phyloP scores from a whole-genome alignment of 371 early-diverging fungal genomes.

The Mortierella sp. region DNA sequence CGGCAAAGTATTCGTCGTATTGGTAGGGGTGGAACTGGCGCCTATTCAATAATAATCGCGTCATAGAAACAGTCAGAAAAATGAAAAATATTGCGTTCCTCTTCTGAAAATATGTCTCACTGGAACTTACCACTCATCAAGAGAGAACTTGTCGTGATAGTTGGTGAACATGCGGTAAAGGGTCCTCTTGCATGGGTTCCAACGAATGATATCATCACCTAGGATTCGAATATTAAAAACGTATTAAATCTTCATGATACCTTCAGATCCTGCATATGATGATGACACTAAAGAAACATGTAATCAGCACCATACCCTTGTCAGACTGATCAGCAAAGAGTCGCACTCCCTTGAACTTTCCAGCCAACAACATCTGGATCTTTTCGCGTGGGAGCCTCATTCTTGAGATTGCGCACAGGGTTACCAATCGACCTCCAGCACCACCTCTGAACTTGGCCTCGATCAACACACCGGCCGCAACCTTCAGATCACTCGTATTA shows the following conservation, averaged over 20 bases:
- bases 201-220: slow-evolving; percentile 14
- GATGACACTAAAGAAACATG: no score
- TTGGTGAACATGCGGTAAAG: slow-evolving; percentile 39
- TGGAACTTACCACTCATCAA: slow-evolving; percentile 36
- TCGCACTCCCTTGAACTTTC: slow-evolving; percentile 37
- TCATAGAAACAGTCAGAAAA: not conserved
- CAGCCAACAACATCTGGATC: slow-evolving; percentile 55
- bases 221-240: not conserved
- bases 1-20: slow-evolving; percentile 32
- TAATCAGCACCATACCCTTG: not conserved
- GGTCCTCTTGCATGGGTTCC: slow-evolving; percentile 32
- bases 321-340: slow-evolving; percentile 21
- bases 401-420: slow-evolving; percentile 22
- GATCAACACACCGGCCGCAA: slow-evolving; percentile 56
- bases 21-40: slow-evolving; percentile 26
- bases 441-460: slow-evolving; percentile 37
- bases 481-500: slow-evolving; percentile 18
- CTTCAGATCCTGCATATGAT: no score
- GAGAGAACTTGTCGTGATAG: slow-evolving; percentile 34
- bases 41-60: slow-evolving; percentile 8
- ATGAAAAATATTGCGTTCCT: not conserved
- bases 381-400: slow-evolving; percentile 43
- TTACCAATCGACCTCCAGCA: slow-evolving; percentile 30
- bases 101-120: no score
- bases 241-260: not conserved